Conservation (phyloP, 1,284 basidiomycete species). For the Marasmius oreades region DNA sequence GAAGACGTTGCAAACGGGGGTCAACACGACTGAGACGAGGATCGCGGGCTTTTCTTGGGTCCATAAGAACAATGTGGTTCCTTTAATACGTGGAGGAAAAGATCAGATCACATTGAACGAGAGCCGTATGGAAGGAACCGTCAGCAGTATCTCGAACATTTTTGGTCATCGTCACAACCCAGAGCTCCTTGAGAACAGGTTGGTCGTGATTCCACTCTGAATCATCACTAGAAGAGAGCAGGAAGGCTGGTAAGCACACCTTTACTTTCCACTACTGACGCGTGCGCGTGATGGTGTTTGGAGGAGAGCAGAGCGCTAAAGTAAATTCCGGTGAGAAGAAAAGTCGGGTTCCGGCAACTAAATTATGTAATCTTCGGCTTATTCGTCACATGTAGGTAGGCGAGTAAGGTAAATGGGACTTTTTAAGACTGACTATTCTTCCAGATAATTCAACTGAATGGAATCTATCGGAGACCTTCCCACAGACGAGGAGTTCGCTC, state of each 20-base stretch:
- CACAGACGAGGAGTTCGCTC: conserved; percentile 14
- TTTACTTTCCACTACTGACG: not conserved
- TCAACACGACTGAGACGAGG: conserved; percentile 70
- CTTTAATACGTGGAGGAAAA: not conserved
- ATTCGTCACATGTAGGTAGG: too few species aligned
- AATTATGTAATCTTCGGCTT: too few species aligned
- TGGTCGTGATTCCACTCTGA: conserved; percentile 84
- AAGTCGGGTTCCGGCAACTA: too few species aligned
- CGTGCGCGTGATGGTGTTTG: too few species aligned
- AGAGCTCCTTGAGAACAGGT: conserved; percentile 44
- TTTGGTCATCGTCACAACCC: conserved; percentile 72
- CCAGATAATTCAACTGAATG: not conserved
- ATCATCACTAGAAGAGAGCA: conserved; percentile 50
- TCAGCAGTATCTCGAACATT: conserved; percentile 92
- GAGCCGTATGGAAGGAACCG: conserved; percentile 18
- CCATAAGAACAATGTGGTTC: conserved; percentile 42
- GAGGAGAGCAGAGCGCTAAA: too few species aligned
- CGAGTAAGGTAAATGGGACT: too few species aligned
- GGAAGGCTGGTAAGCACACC: not conserved
- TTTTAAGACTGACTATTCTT: too few species aligned
- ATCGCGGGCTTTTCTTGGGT: conserved; percentile 75
- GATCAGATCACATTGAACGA: conserved; percentile 8
- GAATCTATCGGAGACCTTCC: not conserved
- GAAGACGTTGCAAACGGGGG: conserved; percentile 55
- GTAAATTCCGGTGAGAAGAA: too few species aligned